Evolutionary conservation across 2,329 filamentous ascomycete species (phyloP).

Genomic region (Tolypocladium pustulatum): DNA sequence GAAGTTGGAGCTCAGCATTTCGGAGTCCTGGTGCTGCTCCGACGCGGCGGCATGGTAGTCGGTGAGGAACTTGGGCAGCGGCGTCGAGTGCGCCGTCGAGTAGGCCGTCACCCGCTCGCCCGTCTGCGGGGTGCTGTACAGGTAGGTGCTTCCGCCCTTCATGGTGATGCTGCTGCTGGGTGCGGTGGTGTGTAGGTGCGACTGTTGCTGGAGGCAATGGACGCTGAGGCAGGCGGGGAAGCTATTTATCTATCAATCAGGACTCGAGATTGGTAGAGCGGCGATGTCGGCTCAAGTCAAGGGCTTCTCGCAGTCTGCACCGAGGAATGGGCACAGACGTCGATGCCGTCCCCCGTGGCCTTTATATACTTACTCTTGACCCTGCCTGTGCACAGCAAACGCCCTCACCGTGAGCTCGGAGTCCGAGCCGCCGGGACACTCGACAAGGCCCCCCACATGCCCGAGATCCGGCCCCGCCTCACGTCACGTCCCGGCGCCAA

Average conservation of each 20-base stretch:
- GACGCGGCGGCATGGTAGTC: slow-evolving; percentile 27
- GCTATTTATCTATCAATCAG: no score
- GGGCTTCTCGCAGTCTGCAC: neutral
- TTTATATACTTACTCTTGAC: neutral
- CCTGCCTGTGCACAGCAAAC: neutral
- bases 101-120: slow-evolving; percentile 31
- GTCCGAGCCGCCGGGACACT: neutral
- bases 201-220: neutral
- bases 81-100: slow-evolving; percentile 28
- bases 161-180: slow-evolving; percentile 11
- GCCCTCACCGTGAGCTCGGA: neutral
- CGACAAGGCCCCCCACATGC: neutral
- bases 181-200: neutral
- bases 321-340: neutral
- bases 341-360: neutral
- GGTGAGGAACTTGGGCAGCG: slow-evolving; percentile 29
- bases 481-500: neutral
- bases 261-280: no score
- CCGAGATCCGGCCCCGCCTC: neutral
- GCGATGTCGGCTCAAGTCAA: no score
- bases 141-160: slow-evolving; percentile 25
- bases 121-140: slow-evolving; percentile 32
- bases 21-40: slow-evolving; percentile 15
- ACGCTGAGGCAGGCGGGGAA: neutral
- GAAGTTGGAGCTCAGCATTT: slow-evolving; percentile 30